Base-by-base conservation (phyloP, 345 rosid species). In the Gossypium stocksii region DNA sequence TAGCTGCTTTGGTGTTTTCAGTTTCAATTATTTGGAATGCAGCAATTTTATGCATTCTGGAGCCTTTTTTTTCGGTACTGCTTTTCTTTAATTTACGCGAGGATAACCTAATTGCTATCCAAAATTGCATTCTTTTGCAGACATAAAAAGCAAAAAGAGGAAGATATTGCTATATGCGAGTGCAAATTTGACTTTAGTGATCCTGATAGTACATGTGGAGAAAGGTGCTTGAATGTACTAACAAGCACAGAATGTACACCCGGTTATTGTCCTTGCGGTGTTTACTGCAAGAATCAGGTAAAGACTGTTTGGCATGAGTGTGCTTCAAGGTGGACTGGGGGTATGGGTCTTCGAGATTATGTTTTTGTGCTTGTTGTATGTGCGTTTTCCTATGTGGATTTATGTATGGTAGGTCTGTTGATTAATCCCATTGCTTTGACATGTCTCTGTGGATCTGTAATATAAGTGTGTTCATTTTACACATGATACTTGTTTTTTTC, bases 161-260 rank as follows among this genome's bases (percentile, higher is more conserved):
- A 95, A 83, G 99, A 95, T 76, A 89, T 91, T 74, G 92, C 97
- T 38, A 82, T 90, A 48, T 95, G 98, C 3, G 94, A 82, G 51
- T 91, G 98, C 86, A 91, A 82, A 82, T 86, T 85, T 77, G 86
- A 89, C 86, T 82, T 79, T 17, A 83, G 83, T 76, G 89, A 87
- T 72, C 92, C 86, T 72, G 94, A 88, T 57, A 91, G 90, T 82
- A 86, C 97, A 0, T 95, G 98, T 75, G 97, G 94, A 2, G 98
- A 95, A 76, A 82, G 91, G 72, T 95, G 99, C 79, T 79, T 87
- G 84, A 95, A 95, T 84, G 87, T 89, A 27, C 79, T 95, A 46
- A 95, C 99, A 1, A 89, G 96, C 79, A 93, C 97, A 0, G 99
- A 95, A 78, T 95, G 99, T 76, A 91, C 98, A 19, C 87, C 94